Evolutionary conservation across 192 early-diverging fungal genomes (phyloP).

Genomic region (Backusella parvicylindrica): DNA sequence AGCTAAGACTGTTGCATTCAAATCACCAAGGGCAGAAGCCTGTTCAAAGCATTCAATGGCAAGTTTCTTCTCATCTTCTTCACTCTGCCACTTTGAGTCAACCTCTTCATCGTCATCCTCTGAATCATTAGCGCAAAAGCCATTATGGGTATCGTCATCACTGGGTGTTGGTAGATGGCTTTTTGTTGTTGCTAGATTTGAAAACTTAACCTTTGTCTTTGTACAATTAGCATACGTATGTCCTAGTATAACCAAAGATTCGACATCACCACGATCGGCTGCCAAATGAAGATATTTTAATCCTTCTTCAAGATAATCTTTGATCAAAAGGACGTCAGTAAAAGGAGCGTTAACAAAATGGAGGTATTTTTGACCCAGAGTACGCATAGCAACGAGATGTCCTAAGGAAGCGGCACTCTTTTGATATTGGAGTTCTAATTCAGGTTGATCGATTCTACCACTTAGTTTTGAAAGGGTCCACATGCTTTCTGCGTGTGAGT

Average conservation of each 20-base stretch:
- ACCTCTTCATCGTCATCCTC: neutral
- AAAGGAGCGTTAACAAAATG: neutral
- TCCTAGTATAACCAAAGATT: constrained; percentile 23
- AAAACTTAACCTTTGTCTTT: neutral
- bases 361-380: constrained; percentile 5
- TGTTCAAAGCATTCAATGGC: constrained; percentile 23
- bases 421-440: constrained; percentile 6
- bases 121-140: neutral
- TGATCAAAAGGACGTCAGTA: neutral
- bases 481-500: constrained; percentile 3
- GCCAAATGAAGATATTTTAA: constrained; percentile 10
- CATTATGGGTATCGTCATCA: neutral
- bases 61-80: constrained; percentile 11
- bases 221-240: constrained; percentile 16
- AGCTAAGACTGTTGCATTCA: constrained; percentile 26
- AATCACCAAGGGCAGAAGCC: constrained; percentile 25
- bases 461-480: neutral
- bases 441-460: neutral
- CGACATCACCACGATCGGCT: constrained; percentile 15
- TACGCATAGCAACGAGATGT: constrained; percentile 18
- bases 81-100: neutral
- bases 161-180: neutral
- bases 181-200: neutral
- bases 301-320: constrained; percentile 1
- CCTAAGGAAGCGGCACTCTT: constrained; percentile 11